Evolutionary conservation across 352 stramenopile species (phyloP).

Genomic region (Peronospora belbahrii): DNA sequence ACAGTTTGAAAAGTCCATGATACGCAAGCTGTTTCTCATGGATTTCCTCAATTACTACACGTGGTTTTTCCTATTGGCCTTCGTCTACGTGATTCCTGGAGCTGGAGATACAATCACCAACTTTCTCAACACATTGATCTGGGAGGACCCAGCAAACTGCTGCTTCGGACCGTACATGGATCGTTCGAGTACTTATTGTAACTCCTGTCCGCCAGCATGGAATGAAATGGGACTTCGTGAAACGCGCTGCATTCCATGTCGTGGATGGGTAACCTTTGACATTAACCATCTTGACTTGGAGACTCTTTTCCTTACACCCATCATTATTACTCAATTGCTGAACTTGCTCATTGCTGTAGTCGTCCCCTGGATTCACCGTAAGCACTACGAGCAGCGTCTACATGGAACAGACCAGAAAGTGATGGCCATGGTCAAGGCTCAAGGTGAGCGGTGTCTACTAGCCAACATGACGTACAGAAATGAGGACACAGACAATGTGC

Average conservation of each 20-base stretch:
- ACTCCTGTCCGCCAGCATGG: conserved; percentile 56
- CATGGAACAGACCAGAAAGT: conserved; percentile 47
- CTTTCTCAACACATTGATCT: conserved; percentile 65
- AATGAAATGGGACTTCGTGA: conserved; percentile 32
- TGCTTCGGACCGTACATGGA: conserved; percentile 77
- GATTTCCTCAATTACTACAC: conserved; percentile 87
- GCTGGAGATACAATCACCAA: conserved; percentile 78
- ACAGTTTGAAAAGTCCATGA: conserved; percentile 70
- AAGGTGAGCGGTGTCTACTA: conserved; percentile 51
- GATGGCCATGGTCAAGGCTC: conserved; percentile 57
- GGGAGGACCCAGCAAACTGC: conserved; percentile 72
- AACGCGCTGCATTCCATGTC: conserved; percentile 53
- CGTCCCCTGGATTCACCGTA: conserved; percentile 65
- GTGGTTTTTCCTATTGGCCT: conserved; percentile 83
- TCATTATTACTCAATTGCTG: conserved; percentile 70
- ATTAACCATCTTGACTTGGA: conserved; percentile 76
- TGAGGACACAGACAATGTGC: conserved; percentile 7
- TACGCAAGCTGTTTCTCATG: conserved; percentile 79
- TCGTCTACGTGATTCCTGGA: conserved; percentile 77
- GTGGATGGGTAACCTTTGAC: conserved; percentile 76
- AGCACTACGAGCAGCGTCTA: conserved; percentile 59
- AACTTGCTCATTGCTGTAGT: conserved; percentile 69
- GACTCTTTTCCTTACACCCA: conserved; percentile 72
- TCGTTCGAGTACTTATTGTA: conserved; percentile 34
- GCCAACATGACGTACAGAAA: conserved; percentile 51